Percentiles rank a stretch among this genome's conserved stretches.
phyloP scores from a whole-genome alignment of 495 filamentous ascomycete species.

The Sabuloglossum arenarium region DNA sequence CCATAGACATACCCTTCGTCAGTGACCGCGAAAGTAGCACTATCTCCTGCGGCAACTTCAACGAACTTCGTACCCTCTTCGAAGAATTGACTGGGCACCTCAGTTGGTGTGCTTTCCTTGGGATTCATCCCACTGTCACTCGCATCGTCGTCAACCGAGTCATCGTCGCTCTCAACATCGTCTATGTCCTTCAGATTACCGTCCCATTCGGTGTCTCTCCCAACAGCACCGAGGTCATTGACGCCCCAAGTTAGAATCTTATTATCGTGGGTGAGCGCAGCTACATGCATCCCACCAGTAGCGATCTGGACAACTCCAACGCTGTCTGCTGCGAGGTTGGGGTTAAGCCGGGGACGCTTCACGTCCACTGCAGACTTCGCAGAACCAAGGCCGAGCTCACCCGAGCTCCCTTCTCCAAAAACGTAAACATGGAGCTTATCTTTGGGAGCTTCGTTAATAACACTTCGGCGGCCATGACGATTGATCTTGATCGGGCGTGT shows the following conservation, averaged over 20 bases:
- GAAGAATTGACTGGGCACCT: constrained; percentile 30
- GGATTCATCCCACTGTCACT: constrained; percentile 36
- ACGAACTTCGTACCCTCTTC: constrained; percentile 33
- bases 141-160: constrained; percentile 21
- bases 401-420: constrained; percentile 21
- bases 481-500: not conserved
- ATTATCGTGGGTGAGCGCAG: constrained; percentile 40
- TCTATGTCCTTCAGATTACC: constrained; percentile 44
- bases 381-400: constrained; percentile 24
- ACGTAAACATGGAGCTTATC: constrained; percentile 20
- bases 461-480: not conserved
- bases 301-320: constrained; percentile 33
- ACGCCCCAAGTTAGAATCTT: constrained; percentile 47
- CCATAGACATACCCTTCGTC: constrained; percentile 45
- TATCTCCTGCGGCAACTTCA: constrained; percentile 41
- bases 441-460: constrained; percentile 17
- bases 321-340: constrained; percentile 13
- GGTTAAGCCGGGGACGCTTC: constrained; percentile 23
- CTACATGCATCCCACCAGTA: constrained; percentile 42
- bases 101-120: constrained; percentile 32
- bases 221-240: constrained; percentile 45
- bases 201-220: constrained; percentile 37
- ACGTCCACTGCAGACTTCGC: constrained; percentile 19
- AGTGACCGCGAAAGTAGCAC: constrained; percentile 41
- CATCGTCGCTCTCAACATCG: constrained; percentile 19